Conservation (phyloP, 306 rosid species). For the Acacia crassicarpa region DNA sequence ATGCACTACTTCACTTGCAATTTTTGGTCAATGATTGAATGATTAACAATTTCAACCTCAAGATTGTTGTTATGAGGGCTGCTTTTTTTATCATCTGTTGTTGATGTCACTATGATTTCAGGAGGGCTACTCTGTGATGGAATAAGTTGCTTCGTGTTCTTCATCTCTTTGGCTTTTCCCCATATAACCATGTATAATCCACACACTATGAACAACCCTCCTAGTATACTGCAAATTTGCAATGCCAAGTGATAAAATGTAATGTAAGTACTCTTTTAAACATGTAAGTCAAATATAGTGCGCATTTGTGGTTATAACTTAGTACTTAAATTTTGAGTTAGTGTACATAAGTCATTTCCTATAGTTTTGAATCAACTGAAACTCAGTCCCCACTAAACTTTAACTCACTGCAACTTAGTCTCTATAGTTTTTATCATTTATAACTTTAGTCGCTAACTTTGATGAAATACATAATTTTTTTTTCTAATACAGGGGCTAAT, state of each 20-base stretch:
- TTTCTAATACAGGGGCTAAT: too few species aligned
- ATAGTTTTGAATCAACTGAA: too few species aligned
- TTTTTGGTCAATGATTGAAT: not conserved
- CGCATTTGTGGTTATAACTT: too few species aligned
- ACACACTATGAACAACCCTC: constrained; percentile 25
- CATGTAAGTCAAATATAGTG: not conserved
- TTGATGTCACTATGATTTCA: not conserved
- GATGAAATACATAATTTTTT: too few species aligned
- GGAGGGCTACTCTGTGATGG: not conserved
- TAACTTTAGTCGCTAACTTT: too few species aligned
- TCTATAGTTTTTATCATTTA: too few species aligned
- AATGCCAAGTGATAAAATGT: not conserved
- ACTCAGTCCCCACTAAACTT: too few species aligned
- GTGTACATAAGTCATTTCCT: too few species aligned
- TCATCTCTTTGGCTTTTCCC: constrained; percentile 40
- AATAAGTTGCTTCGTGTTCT: not conserved
- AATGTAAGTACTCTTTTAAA: not conserved
- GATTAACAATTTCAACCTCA: not conserved
- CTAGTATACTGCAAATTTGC: constrained; percentile 7
- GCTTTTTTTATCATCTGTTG: not conserved
- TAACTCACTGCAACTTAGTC: too few species aligned
- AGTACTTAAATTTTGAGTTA: too few species aligned
- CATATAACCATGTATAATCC: constrained; percentile 36
- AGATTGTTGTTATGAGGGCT: not conserved
- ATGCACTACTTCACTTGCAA: not conserved